Percentiles rank a stretch among this genome's conserved stretches.
Conservation (phyloP, 371 early-diverging fungal species). For the Apophysomyces trapeziformis region DNA sequence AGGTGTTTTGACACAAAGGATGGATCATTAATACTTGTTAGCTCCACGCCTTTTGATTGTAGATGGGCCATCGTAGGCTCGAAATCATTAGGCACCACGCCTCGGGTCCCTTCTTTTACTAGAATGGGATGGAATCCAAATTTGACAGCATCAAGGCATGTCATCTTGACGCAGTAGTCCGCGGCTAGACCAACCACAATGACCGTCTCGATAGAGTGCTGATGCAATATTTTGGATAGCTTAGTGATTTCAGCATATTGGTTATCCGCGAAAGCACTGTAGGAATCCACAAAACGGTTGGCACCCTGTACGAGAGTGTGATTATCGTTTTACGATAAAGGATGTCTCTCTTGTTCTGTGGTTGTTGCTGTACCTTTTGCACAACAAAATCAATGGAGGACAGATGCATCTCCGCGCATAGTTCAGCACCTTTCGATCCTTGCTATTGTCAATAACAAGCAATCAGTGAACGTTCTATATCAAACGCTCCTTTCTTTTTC, state of each 20-base stretch:
- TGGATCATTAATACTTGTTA: constrained; percentile 4
- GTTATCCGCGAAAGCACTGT: constrained; percentile 52
- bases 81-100: constrained; percentile 28
- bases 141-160: constrained; percentile 47
- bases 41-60: constrained; percentile 30
- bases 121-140: constrained; percentile 51
- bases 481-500: not conserved
- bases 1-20: constrained; percentile 6
- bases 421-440: constrained; percentile 32
- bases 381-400: constrained; percentile 29
- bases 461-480: not conserved
- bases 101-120: constrained; percentile 35
- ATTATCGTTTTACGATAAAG: not conserved
- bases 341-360: not conserved
- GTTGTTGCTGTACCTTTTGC: constrained; percentile 20
- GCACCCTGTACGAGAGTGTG: constrained; percentile 22
- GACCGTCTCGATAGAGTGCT: constrained; percentile 34
- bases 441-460: constrained; percentile 25
- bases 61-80: constrained; percentile 25
- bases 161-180: constrained; percentile 50
- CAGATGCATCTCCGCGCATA: constrained; percentile 14
- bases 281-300: constrained; percentile 45
- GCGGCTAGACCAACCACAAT: constrained; percentile 44
- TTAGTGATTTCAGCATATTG: constrained; percentile 40
- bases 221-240: constrained; percentile 40